phyloP scores from a whole-genome alignment of 208 protist species.

The Acanthamoeba healyi region DNA sequence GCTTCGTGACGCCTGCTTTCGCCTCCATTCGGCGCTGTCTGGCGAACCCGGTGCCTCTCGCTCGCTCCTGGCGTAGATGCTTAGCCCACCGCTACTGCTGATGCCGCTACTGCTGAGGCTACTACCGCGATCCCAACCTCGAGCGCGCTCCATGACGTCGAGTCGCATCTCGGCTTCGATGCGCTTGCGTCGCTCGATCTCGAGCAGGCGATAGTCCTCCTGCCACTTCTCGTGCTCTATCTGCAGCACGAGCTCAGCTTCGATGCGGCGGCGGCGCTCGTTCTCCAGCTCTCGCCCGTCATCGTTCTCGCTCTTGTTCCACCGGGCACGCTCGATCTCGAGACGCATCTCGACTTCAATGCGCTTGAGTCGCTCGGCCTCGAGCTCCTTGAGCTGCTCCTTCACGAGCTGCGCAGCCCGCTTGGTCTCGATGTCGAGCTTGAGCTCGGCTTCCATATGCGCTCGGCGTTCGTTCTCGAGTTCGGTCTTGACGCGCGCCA shows the following conservation, averaged over 20 bases:
- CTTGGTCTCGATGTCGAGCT: not conserved
- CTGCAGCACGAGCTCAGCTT: not conserved
- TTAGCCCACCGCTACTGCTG: not conserved
- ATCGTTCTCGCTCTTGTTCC: not conserved
- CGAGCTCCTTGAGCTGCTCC: not conserved
- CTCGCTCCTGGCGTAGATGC: not conserved
- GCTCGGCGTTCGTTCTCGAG: not conserved
- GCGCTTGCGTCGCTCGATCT: not conserved
- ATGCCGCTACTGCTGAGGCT: no score
- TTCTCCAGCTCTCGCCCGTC: not conserved
- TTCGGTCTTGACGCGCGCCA: not conserved
- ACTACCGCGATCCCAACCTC: not conserved
- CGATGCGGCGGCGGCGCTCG: not conserved
- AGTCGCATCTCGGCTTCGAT: conserved; percentile 15
- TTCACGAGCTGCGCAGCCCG: not conserved
- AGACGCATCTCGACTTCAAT: conserved; percentile 20
- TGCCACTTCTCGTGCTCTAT: not conserved
- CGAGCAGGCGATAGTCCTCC: not conserved
- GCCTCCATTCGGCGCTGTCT: not conserved
- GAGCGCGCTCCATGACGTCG: not conserved
- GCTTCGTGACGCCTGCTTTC: not conserved
- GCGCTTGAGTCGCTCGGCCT: not conserved
- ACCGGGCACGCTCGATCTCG: not conserved
- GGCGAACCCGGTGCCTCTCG: not conserved
- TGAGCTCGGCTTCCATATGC: not conserved